Percentiles rank a stretch among this genome's conserved stretches.
phyloP scores from a whole-genome alignment of 1,139 yeast species.

The Kodamaea sp. region DNA sequence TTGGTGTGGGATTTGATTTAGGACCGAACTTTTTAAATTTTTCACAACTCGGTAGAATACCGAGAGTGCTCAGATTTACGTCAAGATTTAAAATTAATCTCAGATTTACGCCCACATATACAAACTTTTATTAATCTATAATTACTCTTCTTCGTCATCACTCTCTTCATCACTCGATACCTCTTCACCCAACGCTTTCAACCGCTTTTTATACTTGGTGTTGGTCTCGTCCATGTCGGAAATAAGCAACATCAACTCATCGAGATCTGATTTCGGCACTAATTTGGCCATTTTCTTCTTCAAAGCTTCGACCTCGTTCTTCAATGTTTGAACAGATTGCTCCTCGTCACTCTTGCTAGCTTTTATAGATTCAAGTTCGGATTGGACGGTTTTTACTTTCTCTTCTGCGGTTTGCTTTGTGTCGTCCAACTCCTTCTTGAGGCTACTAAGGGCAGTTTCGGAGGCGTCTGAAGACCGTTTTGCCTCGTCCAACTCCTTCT shows the following conservation, averaged over 20 bases:
- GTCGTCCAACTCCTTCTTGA: too few relatives aligned
- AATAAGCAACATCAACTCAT: conserved; percentile 71
- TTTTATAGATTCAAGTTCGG: too few relatives aligned
- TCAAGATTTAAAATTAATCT: not conserved
- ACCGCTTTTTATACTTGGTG: conserved; percentile 51
- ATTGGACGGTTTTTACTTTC: too few relatives aligned
- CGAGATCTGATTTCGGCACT: conserved; percentile 62
- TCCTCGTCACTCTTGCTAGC: too few relatives aligned
- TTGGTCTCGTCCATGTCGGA: conserved; percentile 72
- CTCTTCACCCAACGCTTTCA: conserved; percentile 47
- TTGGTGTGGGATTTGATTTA: conserved; percentile 8
- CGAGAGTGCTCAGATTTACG: not conserved
- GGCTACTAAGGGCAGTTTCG: too few relatives aligned
- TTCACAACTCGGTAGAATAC: not conserved
- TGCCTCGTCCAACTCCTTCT: too few relatives aligned
- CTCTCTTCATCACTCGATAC: conserved; percentile 46
- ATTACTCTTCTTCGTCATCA: conserved; percentile 29
- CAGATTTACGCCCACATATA: not conserved
- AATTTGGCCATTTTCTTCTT: conserved; percentile 13
- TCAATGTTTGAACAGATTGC: too few relatives aligned
- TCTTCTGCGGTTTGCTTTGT: too few relatives aligned
- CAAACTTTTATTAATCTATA: not conserved
- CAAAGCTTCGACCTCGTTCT: conserved; percentile 7
- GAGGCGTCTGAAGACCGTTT: too few relatives aligned
- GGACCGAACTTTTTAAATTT: not conserved